Evolutionary conservation across 164 flowering plant genomes (phyloP), one percentile per base, ranked within the genome.

Genomic region (Macadamia integrifolia): DNA sequence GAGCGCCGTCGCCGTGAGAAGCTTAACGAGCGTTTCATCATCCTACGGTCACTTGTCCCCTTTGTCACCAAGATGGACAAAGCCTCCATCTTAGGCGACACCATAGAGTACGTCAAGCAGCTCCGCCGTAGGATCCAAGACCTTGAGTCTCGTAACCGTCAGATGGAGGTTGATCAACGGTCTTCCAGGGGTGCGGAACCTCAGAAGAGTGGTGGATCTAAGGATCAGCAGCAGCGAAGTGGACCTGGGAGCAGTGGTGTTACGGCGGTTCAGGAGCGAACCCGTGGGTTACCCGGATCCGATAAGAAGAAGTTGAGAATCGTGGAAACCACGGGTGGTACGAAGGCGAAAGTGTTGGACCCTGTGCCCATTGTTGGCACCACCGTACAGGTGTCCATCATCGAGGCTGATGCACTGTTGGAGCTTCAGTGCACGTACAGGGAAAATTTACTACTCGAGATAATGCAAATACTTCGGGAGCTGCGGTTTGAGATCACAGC

Each of bases 41-140:
- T 82, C 1, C 59, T 91, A 23, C 68, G 95, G 55, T 86, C 97
- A 0, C 71, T 89, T 3, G 95, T 91, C 1, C 97, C 97, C 0
- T 88, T 89, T 64, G 93, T 86, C n/a, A 91, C 95, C 17, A 91
- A 92, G 80, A 95, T 89, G 98, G 99, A 95, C 68, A 95, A 95
- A 67, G 99, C 94, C 4, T 95, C 99, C 3, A 95, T 95, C 15
- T 69, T 95, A 0, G 99, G 96, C 0, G 99, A 95, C 80, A 87
- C 99, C 1, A 92, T 95, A 3, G 99, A 95, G 81, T 95, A 95
- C 71, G 80, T 95, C 50, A 90, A 95, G 77, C 99, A 95, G 64
- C 72, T 95, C 1, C 74, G 91, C 11, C 79, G 71, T 64, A 83
- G 75, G 64, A 83, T 92, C 40, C 92, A 88, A 62, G 98, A 95